These are phyloP conservation scores for Trichoderma sp. DNA, from an alignment of 2,329 filamentous ascomycete species.

Conservation along the genomic window DNA sequence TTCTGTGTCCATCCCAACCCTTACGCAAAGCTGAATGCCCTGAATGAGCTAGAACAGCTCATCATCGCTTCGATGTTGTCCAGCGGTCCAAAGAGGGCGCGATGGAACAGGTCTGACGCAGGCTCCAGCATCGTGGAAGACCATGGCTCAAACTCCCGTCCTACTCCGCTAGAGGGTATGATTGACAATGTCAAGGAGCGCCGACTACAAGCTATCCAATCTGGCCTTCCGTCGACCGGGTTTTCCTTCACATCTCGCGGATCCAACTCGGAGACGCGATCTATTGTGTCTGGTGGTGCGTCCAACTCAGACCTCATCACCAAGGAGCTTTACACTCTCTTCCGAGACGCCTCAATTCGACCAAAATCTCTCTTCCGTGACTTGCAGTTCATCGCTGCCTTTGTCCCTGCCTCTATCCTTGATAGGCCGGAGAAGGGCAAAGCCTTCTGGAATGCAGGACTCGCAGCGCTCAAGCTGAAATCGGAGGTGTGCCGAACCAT, in stretches of 20 bases:
- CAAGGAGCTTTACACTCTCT: conserved; percentile 63
- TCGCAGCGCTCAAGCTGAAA: conserved; percentile 85
- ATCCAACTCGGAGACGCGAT: conserved; percentile 49
- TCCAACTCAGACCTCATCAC: conserved; percentile 64
- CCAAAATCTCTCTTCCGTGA: conserved; percentile 80
- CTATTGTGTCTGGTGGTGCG: conserved; percentile 47
- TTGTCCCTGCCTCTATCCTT: conserved; percentile 58
- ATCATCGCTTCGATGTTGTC: conserved; percentile 67
- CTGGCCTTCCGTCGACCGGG: conserved; percentile 28
- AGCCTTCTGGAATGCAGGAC: conserved; percentile 85
- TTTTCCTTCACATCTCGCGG: conserved; percentile 32
- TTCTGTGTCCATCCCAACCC: conserved; percentile 90
- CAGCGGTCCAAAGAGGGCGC: conserved; percentile 34
- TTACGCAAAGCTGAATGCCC: conserved; percentile 75
- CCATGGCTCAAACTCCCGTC: conserved; percentile 34
- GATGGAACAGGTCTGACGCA: conserved; percentile 38
- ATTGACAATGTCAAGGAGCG: conserved; percentile 70
- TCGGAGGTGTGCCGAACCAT: conserved; percentile 79
- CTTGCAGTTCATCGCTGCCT: conserved; percentile 69
- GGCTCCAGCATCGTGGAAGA: conserved; percentile 35
- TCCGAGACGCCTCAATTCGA: conserved; percentile 65
- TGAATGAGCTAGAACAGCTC: conserved; percentile 79
- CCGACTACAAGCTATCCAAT: conserved; percentile 51
- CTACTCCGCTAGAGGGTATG: conserved; percentile 59
- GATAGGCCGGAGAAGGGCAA: conserved; percentile 65